phyloP scores from a whole-genome alignment of 495 filamentous ascomycete genomes.

The Mycothermus thermophilus region DNA sequence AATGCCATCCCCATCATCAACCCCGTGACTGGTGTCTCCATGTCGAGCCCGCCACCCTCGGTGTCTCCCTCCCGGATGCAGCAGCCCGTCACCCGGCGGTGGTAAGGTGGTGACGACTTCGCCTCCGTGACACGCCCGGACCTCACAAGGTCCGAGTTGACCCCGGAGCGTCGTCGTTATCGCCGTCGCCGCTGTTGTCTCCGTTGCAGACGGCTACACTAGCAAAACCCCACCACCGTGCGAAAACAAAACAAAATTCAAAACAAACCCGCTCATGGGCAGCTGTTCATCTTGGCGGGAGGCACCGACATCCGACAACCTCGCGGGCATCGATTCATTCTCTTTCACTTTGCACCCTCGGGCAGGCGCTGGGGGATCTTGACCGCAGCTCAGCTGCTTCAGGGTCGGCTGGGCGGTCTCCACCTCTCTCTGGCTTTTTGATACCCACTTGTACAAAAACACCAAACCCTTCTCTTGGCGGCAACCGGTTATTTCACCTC shows the following conservation, averaged over 20 bases:
- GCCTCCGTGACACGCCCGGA: slow-evolving; percentile 20
- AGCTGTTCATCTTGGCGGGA: slow-evolving; percentile 27
- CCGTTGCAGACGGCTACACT: slow-evolving; percentile 17
- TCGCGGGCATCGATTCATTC: slow-evolving; percentile 24
- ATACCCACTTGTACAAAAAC: slow-evolving; percentile 23
- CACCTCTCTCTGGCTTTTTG: not conserved
- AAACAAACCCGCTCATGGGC: slow-evolving; percentile 13
- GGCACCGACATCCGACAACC: slow-evolving; percentile 17
- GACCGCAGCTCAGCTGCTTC: too few relatives aligned
- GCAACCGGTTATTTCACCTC: slow-evolving; percentile 16
- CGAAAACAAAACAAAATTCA: too few relatives aligned
- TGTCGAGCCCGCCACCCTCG: slow-evolving; percentile 82
- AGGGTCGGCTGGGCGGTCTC: slow-evolving; percentile 17
- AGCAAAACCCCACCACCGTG: too few relatives aligned
- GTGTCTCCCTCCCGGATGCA: slow-evolving; percentile 81
- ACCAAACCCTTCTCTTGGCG: slow-evolving; percentile 22
- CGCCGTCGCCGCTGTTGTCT: too few relatives aligned
- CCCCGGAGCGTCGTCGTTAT: slow-evolving; percentile 18
- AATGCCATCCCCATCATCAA: slow-evolving; percentile 99
- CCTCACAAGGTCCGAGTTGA: slow-evolving; percentile 14
- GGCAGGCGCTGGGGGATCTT: slow-evolving; percentile 23
- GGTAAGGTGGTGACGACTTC: slow-evolving; percentile 29
- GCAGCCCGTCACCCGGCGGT: slow-evolving; percentile 34
- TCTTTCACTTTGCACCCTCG: slow-evolving; percentile 13
- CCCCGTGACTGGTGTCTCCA: slow-evolving; percentile 74